Evolutionary conservation across 345 rosid species (phyloP).

Genomic region (Salix exigua): DNA sequence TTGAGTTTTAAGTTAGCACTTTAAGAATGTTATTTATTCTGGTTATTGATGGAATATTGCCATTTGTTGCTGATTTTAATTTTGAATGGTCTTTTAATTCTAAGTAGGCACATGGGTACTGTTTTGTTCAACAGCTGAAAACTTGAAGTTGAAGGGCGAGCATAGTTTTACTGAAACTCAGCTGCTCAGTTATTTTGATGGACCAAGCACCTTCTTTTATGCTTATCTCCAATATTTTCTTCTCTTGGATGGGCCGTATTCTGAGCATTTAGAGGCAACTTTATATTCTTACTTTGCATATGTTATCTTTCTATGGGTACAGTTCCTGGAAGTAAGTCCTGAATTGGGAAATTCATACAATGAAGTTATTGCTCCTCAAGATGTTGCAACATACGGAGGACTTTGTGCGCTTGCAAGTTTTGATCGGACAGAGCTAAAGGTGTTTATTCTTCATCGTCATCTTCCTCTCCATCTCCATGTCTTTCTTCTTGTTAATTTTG

Average conservation of each 20-base stretch:
- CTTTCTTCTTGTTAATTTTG: not conserved
- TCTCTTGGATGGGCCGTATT: not conserved
- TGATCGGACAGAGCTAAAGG: constrained; percentile 94
- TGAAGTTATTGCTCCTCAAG: constrained; percentile 97
- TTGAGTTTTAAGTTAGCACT: not conserved
- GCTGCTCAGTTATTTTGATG: not conserved
- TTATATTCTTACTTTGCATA: not conserved
- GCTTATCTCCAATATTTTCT: not conserved
- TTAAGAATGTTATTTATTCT: not conserved
- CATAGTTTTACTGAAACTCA: not conserved
- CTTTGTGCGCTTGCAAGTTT: constrained; percentile 98
- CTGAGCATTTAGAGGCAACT: not conserved
- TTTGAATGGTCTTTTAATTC: not conserved
- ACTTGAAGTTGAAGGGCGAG: not conserved
- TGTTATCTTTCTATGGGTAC: constrained; percentile 21
- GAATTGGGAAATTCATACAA: constrained; percentile 79
- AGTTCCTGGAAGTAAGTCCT: constrained; percentile 93
- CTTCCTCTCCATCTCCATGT: not conserved
- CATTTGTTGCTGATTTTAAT: not conserved
- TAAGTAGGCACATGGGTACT: not conserved
- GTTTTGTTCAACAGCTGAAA: not conserved
- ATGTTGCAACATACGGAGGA: constrained; percentile 97
- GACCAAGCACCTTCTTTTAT: not conserved
- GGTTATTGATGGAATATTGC: not conserved
- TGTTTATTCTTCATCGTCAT: constrained; percentile 14